Conservation (phyloP, 257 asterid genomes). For the Solanum chmielewskii region DNA sequence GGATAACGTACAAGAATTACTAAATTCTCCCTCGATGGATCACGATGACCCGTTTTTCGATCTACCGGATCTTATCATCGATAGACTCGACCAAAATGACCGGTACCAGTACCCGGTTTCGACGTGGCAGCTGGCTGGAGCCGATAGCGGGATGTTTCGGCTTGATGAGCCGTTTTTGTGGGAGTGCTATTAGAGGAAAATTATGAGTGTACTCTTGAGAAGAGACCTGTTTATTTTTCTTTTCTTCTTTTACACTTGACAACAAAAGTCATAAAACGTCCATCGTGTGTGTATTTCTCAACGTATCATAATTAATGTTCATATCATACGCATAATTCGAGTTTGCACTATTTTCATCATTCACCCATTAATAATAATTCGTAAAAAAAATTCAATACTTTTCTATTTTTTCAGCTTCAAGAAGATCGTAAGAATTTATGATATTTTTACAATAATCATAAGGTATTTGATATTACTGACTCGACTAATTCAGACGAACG, state of each 20-base stretch:
- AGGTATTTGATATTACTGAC: background rate
- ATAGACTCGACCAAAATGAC: constrained; percentile 14
- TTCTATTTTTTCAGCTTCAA: too few relatives aligned
- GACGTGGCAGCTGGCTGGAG: constrained; percentile 59
- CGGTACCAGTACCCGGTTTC: constrained; percentile 29
- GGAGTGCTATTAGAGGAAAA: constrained; percentile 31
- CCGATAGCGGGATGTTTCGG: constrained; percentile 45
- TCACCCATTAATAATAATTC: background rate
- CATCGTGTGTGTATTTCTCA: constrained; percentile 5
- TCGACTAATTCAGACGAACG: background rate
- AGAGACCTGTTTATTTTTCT: background rate
- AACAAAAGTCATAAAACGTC: background rate
- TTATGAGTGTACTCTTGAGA: background rate
- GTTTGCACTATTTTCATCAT: background rate
- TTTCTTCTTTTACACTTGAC: background rate
- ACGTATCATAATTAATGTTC: background rate
- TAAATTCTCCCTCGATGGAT: constrained; percentile 30
- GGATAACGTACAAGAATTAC: constrained; percentile 27
- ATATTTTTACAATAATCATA: too few relatives aligned
- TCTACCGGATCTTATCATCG: constrained; percentile 58
- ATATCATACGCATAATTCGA: background rate
- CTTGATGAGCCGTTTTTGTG: constrained; percentile 60
- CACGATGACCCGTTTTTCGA: constrained; percentile 67
- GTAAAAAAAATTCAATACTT: too few relatives aligned
- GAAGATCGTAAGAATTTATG: background rate